Base-by-base conservation (phyloP, 345 rosid species). In the Eucalyptus globulus region DNA sequence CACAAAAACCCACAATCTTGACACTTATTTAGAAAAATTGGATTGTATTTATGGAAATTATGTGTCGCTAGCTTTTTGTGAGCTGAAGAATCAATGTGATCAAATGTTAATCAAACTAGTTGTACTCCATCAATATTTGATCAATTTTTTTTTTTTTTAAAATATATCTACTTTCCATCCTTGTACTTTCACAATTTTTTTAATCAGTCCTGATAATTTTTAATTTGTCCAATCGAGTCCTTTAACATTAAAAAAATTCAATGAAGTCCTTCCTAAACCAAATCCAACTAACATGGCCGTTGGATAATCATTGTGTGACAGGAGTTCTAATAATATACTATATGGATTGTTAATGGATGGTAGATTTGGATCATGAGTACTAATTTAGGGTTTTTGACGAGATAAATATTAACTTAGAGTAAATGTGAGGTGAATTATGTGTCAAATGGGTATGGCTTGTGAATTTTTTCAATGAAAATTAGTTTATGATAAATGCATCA, bases 401-500 rank as follows among this genome's bases (percentile, higher is more conserved):
- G 12, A 34, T 0, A 15, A 69, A 9, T 31, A 9, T 69, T 34
- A 69, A 17, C 21, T 34, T 69, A 14, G 6, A 9, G 80, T 34
- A 9, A 69, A 4, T 69, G 22, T 69, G 80, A 1, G 1, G 24
- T 62, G 31, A 62, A 62, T 27, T 62, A 27, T 11, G 31, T 62
- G 69, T 62, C 3, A 0, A 34, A 2, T 31, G 3, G 80, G 80
- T 17, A 17, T 7, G 1, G 0, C 11, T 69, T 15, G 44, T 17
- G 13, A 69, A 15, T 34, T 69, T 69, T 34, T 69, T 34, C 5
- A 1, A 69, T 8, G 4, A 34, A 69, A 31, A 9, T 5, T 69
- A 5, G 22, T 69, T 34, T 9, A 2, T 2, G 40, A 69, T 34
- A 17, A 69, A 69, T 69, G 80, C 2, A 0, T 34, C 44, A 16